Percentiles rank a stretch among this genome's conserved stretches.
phyloP scores from a whole-genome alignment of 768 basidiomycete genomes.

The Sistotremastrum niveocremeum region DNA sequence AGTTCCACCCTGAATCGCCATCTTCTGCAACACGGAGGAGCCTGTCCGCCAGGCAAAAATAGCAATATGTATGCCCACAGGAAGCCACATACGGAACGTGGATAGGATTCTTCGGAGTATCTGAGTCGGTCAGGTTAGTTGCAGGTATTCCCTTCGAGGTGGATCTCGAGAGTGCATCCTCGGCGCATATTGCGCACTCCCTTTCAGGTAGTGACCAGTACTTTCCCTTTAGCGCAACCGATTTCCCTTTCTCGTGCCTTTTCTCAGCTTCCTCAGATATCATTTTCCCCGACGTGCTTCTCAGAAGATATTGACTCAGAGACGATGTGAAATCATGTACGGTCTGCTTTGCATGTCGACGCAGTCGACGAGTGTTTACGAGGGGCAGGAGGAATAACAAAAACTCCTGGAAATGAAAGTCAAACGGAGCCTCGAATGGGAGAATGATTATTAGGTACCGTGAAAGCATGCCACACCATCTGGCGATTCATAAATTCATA shows the following conservation, averaged over 20 bases:
- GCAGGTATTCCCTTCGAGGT: too few species aligned
- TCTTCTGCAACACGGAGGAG: slow-evolving; percentile 65
- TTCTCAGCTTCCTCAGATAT: neutral
- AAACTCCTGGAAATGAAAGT: slow-evolving; percentile 57
- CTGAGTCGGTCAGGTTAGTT: slow-evolving; percentile 10
- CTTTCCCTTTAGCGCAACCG: slow-evolving; percentile 30
- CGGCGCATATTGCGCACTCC: slow-evolving; percentile 86
- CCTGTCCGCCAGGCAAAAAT: slow-evolving; percentile 79
- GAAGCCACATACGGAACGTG: slow-evolving; percentile 73
- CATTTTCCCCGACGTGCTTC: neutral
- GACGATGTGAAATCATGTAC: slow-evolving; percentile 18
- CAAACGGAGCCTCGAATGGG: slow-evolving; percentile 2
- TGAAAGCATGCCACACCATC: slow-evolving; percentile 98
- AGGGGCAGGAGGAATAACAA: slow-evolving; percentile 84
- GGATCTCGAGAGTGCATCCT: slow-evolving; percentile 30
- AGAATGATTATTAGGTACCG: slow-evolving; percentile 37
- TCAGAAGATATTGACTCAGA: slow-evolving; percentile 13
- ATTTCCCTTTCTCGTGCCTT: slow-evolving; percentile 7
- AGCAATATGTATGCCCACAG: slow-evolving; percentile 85
- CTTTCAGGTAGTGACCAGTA: slow-evolving; percentile 54
- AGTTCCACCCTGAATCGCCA: slow-evolving; percentile 57
- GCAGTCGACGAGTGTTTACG: slow-evolving; percentile 52
- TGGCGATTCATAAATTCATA: slow-evolving; percentile 99
- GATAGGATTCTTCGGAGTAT: slow-evolving; percentile 48
- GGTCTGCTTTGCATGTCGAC: slow-evolving; percentile 29